phyloP scores from a whole-genome alignment of 2,329 filamentous ascomycete species.

The Alternaria longipes region DNA sequence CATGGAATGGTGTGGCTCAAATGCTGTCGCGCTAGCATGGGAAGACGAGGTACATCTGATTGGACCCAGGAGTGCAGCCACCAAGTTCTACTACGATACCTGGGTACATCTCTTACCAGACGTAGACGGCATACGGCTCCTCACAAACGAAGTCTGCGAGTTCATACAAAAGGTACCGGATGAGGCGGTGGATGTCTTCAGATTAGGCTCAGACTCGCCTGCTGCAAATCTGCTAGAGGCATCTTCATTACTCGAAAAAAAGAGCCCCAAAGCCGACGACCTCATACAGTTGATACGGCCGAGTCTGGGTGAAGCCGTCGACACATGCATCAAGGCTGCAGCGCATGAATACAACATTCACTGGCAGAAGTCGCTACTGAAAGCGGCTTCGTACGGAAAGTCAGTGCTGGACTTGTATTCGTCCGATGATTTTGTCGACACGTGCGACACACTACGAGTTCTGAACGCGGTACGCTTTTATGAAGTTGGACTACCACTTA shows the following conservation, averaged over 20 bases:
- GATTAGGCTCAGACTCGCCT: conserved; percentile 84
- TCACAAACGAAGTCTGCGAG: conserved; percentile 95
- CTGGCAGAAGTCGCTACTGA: conserved; percentile 96
- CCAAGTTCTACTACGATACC: conserved; percentile 87
- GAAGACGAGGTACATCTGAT: conserved; percentile 97
- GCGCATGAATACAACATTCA: conserved; percentile 89
- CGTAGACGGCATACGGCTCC: conserved; percentile 85
- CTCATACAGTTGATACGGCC: conserved; percentile 93
- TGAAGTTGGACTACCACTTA: conserved; percentile 87
- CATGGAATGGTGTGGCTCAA: conserved; percentile 95
- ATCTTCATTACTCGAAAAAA: conserved; percentile 86
- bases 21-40: conserved; percentile 93
- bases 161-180: conserved; percentile 94
- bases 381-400: conserved; percentile 96
- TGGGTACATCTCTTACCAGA: conserved; percentile 89
- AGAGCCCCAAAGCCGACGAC: conserved; percentile 96
- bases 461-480: conserved; percentile 93
- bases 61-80: conserved; percentile 80
- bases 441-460: conserved; percentile 92
- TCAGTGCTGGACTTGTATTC: conserved; percentile 97
- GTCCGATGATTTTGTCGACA: conserved; percentile 98
- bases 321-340: conserved; percentile 90
- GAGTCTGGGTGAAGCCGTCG: conserved; percentile 89
- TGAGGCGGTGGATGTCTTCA: conserved; percentile 88
- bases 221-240: conserved; percentile 94